Evolutionary conservation across 1,139 yeast genomes (phyloP), one percentile per base, ranked within the genome.

Genomic region (Pichia sp.): DNA sequence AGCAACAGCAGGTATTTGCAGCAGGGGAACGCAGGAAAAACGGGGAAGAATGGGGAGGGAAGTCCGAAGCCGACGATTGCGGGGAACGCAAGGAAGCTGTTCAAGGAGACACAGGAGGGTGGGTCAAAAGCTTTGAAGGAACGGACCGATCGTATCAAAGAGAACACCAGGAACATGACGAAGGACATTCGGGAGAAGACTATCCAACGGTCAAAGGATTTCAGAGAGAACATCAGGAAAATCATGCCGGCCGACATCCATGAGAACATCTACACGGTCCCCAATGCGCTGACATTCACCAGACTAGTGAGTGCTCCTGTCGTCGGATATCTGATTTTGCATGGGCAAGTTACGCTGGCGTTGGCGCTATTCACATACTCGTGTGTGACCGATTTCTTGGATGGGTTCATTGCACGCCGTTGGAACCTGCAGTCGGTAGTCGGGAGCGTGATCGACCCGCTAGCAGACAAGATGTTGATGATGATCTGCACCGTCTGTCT

Each of bases 391-490:
- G 99, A 95, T 68, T 85, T 88, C 62, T 72, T 92, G 29, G 99
- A 95, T 69, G 99, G 99, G 0, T 88, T 73, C 65, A 81, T 95
- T 61, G 99, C 99, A 9, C 76, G 99, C 53, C 79, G 72, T 58
- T 92, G 72, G 74, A 84, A 90, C 55, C 75, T 87, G 79, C 81
- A 83, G 64, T 84, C 96, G 0, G 85, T 88, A 2, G 80, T 92
- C 4, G 99, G 99, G 0, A 87, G 97, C 0, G 85, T 95, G 24
- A 75, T 95, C 46, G 99, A 95, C 66, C 99, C 99, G 0, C 78
- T 91, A 74, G 99, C 99, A 0, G 99, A 95, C 67, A 95, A 95
- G 69, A 75, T 88, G 29, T 75, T 95, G 48, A 90, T 95, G 97
- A 80, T 95, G 46, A 82, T 88, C 0, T 83, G 96, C 54, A 91